These are phyloP conservation scores for Nidula niveotomentosa DNA, from an alignment of 1,284 basidiomycete species.

Conservation along the genomic window DNA sequence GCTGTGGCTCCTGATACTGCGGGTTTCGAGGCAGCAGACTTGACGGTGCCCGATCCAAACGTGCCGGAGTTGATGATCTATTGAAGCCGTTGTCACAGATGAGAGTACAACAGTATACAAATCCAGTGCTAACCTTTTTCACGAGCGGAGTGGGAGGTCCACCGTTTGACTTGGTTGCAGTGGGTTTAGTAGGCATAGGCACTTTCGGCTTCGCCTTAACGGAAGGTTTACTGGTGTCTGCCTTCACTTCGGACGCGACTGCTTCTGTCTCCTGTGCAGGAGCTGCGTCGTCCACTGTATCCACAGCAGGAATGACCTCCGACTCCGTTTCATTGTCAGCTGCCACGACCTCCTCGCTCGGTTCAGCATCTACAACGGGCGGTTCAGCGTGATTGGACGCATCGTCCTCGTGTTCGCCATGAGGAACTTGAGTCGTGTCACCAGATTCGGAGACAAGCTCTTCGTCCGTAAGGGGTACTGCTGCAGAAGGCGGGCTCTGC, in stretches of 20 bases:
- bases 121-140: conserved; percentile 54
- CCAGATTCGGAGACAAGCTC: conserved; percentile 5
- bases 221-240: conserved; percentile 4
- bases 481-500: conserved; percentile 16
- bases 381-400: conserved; percentile 7
- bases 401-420: conserved; percentile 52
- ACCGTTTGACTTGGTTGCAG: conserved; percentile 40
- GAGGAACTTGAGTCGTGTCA: conserved; percentile 19
- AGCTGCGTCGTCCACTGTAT: neutral
- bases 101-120: neutral
- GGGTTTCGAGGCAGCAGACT: conserved; percentile 46
- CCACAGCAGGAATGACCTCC: neutral
- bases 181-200: conserved; percentile 31
- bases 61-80: conserved; percentile 70
- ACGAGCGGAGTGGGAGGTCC: conserved; percentile 52
- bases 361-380: conserved; percentile 9
- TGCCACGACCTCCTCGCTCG: neutral
- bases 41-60: conserved; percentile 59
- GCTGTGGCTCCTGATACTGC: conserved; percentile 28
- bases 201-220: conserved; percentile 11
- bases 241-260: conserved; percentile 2
- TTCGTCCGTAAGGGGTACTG: neutral
- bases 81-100: conserved; percentile 6
- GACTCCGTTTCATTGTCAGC: no score
- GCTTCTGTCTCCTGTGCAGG: neutral